Evolutionary conservation across 1,284 basidiomycete species (phyloP).

Genomic region (Ganoderma sinense): DNA sequence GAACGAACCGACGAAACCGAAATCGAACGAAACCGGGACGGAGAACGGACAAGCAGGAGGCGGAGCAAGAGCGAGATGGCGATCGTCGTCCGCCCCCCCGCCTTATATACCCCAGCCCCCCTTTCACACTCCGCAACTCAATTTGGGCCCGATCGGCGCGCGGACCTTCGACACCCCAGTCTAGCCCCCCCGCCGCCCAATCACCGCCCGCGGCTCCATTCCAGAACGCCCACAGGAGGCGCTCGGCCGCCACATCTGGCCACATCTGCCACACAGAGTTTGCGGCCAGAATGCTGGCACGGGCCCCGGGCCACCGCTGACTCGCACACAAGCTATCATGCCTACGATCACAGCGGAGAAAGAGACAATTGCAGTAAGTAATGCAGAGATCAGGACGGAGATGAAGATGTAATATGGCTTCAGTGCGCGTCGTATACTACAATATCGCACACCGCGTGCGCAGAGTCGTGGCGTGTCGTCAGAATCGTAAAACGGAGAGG

Average conservation of each 20-base stretch:
- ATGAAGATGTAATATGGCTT: constrained; percentile 23
- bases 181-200: constrained; percentile 27
- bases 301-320: constrained; percentile 7
- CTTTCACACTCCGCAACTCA: constrained; percentile 42
- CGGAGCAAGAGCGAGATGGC: constrained; percentile 39
- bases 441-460: constrained; percentile 30
- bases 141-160: constrained; percentile 29
- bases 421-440: constrained; percentile 34
- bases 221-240: constrained; percentile 19
- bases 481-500: constrained; percentile 15
- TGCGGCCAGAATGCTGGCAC: constrained; percentile 8
- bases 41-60: constrained; percentile 38
- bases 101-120: constrained; percentile 55
- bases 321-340: constrained; percentile 8
- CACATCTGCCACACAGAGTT: constrained; percentile 20
- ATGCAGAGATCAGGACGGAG: constrained; percentile 25
- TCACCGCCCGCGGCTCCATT: constrained; percentile 16
- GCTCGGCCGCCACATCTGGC: constrained; percentile 19
- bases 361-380: constrained; percentile 17
- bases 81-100: constrained; percentile 34
- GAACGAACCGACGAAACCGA: constrained; percentile 50
- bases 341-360: constrained; percentile 26
- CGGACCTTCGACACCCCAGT: constrained; percentile 27
- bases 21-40: constrained; percentile 44
- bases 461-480: constrained; percentile 29